Evolutionary conservation across 2,329 filamentous ascomycete genomes (phyloP), one percentile per base, ranked within the genome.

Genomic region (Colletotrichum lupini): DNA sequence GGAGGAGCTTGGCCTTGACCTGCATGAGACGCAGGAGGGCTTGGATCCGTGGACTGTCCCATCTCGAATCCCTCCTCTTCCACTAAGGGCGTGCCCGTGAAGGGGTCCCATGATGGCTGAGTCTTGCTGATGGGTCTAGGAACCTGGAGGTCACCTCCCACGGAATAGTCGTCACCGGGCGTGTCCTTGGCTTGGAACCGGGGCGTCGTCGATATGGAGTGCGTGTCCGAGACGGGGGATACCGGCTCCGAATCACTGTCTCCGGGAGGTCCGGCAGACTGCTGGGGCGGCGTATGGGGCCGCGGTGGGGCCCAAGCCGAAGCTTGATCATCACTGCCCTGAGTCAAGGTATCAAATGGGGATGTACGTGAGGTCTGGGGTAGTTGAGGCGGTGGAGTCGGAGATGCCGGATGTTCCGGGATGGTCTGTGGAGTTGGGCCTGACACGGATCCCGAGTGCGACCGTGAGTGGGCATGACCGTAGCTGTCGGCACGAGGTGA

Each of bases 31-130:
- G 55, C 22, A 46, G 59, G 59, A 6, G 70, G 59, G 55, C 55
- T 70, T 55, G 35, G 46, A 61, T 76, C 72, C 75, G 65, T 75
- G 74, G 72, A 76, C 67, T 67, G 76, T 26, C 62, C 66, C n/a
- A 77, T 77, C 24, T 82, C 79, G 60, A 79, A 82, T 32, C 76
- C 78, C 22, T 79, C 78, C 75, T 84, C 82, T 74, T 85, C 81
- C 57, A 81, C 77, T 55, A 84, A 78, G n/a, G 81, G 80, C 57
- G 81, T 79, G 9, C 78, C 79, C 61, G 79, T 79, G 55, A 77
- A 80, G 7, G 81, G 79, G 75, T 84, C 79, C 79, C 80, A 81
- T 56, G 79, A 79, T 16, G 80, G 80, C 67, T 80, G 82, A 49
- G 77, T 75, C 75, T 83, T 82, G 64, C 79, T 78, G 37, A 82